phyloP scores from a whole-genome alignment of 331 rosid genomes.

The Telfairia occidentalis region DNA sequence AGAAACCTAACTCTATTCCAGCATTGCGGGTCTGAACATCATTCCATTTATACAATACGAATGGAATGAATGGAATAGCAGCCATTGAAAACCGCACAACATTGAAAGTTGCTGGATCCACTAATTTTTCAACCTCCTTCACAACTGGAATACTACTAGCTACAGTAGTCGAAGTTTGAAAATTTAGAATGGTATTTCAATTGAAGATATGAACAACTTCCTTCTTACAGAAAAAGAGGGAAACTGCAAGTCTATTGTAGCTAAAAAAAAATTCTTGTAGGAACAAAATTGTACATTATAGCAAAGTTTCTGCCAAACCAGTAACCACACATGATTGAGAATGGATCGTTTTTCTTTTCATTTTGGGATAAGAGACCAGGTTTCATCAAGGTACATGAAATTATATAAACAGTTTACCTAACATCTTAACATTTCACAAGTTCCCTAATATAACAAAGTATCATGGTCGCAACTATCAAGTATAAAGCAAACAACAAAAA shows the following conservation, averaged over 20 bases:
- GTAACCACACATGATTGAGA: background rate
- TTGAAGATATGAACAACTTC: background rate
- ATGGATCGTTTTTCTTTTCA: background rate
- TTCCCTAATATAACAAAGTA: background rate
- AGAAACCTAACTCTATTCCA: slow-evolving; percentile 71
- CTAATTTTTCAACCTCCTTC: slow-evolving; percentile 60
- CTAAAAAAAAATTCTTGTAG: background rate
- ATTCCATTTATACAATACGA: slow-evolving; percentile 31
- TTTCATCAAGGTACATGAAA: background rate
- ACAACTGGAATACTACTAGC: slow-evolving; percentile 68
- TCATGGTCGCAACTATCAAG: background rate
- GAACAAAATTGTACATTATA: background rate
- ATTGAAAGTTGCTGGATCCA: slow-evolving; percentile 59
- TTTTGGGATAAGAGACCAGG: background rate
- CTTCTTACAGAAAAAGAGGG: background rate
- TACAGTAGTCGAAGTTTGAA: slow-evolving; percentile 12
- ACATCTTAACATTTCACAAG: background rate
- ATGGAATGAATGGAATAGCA: slow-evolving; percentile 58
- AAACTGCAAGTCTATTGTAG: background rate
- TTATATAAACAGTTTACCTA: background rate
- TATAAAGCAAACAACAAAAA: background rate
- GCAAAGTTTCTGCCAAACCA: background rate
- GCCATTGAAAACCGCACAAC: slow-evolving; percentile 54
- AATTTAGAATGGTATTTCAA: background rate
- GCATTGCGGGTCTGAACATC: slow-evolving; percentile 45